Conservation (phyloP, 768 basidiomycete species). For the Mycena vitilis region DNA sequence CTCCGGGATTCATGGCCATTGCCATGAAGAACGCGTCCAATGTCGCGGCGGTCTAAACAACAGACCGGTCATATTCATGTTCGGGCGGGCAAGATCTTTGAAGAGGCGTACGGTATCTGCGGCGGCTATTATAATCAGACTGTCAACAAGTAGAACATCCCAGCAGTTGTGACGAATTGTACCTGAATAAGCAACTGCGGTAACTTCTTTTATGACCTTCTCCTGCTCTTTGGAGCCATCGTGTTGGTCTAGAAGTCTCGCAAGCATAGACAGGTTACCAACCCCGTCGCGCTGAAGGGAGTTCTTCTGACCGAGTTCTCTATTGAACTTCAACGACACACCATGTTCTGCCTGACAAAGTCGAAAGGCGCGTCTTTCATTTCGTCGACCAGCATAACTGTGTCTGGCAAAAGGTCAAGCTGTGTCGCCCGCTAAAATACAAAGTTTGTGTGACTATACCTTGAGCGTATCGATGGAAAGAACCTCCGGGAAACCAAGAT, state of each 20-base stretch:
- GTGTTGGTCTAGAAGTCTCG: constrained; percentile 3
- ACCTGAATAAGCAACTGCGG: constrained; percentile 47
- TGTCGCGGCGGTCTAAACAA: constrained; percentile 37
- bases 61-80: too few relatives aligned
- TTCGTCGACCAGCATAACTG: not conserved
- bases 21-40: constrained; percentile 40
- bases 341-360: constrained; percentile 23
- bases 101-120: constrained; percentile 1
- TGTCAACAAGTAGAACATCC: not conserved
- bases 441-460: not conserved
- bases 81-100: too few relatives aligned
- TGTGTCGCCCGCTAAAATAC: not conserved
- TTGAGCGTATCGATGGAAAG: not conserved
- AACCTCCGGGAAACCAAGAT: constrained; percentile 40
- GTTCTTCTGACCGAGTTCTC: not conserved
- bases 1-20: constrained; percentile 42
- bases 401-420: not conserved
- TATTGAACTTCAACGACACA: not conserved
- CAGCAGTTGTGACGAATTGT: not conserved
- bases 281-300: constrained; percentile 14
- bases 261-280: constrained; percentile 11
- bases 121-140: not conserved
- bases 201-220: constrained; percentile 43
- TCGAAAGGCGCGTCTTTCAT: constrained; percentile 25
- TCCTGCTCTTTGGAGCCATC: constrained; percentile 27